phyloP scores from a whole-genome alignment of 2,329 filamentous ascomycete species.

The Monilinia vaccinii-corymbosi region DNA sequence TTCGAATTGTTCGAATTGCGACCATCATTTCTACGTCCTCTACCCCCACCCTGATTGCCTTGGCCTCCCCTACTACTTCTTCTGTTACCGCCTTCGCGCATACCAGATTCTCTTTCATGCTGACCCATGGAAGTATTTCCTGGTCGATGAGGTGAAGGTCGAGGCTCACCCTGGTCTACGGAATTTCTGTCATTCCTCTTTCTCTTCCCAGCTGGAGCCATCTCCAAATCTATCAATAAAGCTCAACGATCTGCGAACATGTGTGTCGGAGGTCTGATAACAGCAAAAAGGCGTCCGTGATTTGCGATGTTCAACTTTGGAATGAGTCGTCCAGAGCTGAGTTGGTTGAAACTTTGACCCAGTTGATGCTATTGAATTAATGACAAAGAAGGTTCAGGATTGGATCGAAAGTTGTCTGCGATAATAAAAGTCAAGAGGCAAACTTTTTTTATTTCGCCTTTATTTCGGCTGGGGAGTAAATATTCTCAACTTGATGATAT shows the following conservation, averaged over 20 bases:
- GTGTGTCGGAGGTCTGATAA: constrained; percentile 9
- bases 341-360: background rate
- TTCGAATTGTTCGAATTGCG: constrained; percentile 16
- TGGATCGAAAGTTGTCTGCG: background rate
- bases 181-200: constrained; percentile 30
- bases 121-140: constrained; percentile 46
- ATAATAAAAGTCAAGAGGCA: background rate
- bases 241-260: constrained; percentile 23
- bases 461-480: background rate
- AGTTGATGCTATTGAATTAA: background rate
- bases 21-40: constrained; percentile 24
- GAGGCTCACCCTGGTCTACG: constrained; percentile 35
- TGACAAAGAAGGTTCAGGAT: background rate
- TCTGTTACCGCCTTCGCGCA: constrained; percentile 38
- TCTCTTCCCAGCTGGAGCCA: constrained; percentile 28
- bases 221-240: constrained; percentile 19
- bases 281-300: background rate
- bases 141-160: constrained; percentile 55
- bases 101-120: constrained; percentile 46
- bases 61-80: constrained; percentile 39
- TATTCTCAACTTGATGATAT: background rate
- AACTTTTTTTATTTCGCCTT: too few relatives aligned
- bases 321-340: background rate
- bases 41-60: constrained; percentile 22
- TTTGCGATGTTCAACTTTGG: background rate